A percentile compares a stretch with the other conserved stretches of the same genome.
Conservation (phyloP, 78 protist genomes). For the Speleostelium caveatum region DNA sequence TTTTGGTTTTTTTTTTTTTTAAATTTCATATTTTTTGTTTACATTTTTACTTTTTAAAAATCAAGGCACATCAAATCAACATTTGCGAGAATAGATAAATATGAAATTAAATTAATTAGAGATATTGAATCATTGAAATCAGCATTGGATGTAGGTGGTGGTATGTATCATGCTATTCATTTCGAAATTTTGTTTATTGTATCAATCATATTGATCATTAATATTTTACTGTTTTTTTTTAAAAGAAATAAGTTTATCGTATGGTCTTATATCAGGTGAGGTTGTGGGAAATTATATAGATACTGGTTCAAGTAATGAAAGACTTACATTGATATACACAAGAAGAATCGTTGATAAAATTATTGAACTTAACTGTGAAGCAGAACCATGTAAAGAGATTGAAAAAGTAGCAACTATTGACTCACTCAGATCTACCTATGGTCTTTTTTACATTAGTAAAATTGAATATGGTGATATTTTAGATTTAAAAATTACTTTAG, state of each 20-base stretch:
- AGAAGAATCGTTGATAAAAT: not conserved
- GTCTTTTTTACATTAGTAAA: not conserved
- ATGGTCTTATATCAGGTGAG: constrained; percentile 8
- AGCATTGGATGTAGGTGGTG: constrained; percentile 2
- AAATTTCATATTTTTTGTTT: not conserved
- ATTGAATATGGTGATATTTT: constrained; percentile 13
- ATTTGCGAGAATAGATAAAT: not conserved
- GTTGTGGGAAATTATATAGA: not conserved
- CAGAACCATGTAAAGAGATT: not conserved
- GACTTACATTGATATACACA: not conserved
- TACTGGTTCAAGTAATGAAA: not conserved
- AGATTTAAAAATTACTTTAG: not conserved
- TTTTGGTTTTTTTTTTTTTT: not conserved
- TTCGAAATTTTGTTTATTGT: too few relatives aligned
- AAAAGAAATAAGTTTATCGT: not conserved
- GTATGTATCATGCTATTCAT: not conserved
- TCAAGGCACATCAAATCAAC: not conserved
- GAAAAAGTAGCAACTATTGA: not conserved
- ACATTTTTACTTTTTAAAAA: not conserved
- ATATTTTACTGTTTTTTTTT: too few relatives aligned
- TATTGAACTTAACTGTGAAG: not conserved
- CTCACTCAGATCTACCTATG: not conserved
- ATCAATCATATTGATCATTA: too few relatives aligned
- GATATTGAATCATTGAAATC: not conserved
- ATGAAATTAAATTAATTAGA: not conserved